A percentile compares a stretch with the other conserved stretches of the same genome.
Evolutionary conservation across 139 green algal species (phyloP).

Genomic region (Protoeuglena noctilucae): DNA sequence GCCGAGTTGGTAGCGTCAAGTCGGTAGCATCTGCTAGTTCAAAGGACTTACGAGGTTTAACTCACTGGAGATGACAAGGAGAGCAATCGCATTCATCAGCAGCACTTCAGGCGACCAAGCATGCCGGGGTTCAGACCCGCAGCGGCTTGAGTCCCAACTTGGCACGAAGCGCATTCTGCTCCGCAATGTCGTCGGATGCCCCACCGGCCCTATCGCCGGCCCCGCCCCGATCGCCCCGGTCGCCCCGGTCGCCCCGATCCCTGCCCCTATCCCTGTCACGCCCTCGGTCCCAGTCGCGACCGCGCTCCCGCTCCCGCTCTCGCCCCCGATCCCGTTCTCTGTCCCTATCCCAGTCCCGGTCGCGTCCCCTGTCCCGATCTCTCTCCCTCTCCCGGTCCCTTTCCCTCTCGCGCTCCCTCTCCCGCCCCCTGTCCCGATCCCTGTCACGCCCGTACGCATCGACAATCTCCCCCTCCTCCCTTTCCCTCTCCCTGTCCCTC

Average conservation of each 20-base stretch:
- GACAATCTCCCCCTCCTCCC: constrained; percentile 5
- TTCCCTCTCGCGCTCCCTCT: constrained; percentile 4
- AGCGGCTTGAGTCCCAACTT: constrained; percentile 54
- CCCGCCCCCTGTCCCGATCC: not conserved
- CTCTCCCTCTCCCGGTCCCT: not conserved
- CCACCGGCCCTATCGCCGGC: constrained; percentile 3
- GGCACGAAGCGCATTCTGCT: constrained; percentile 50
- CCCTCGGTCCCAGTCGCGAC: constrained; percentile 1
- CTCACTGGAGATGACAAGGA: too few species aligned
- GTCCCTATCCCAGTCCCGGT: constrained; percentile 3
- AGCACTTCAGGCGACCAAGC: too few species aligned
- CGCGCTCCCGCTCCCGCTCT: not conserved
- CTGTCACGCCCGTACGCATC: constrained; percentile 7
- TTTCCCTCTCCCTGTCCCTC: constrained; percentile 1
- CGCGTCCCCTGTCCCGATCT: constrained; percentile 6
- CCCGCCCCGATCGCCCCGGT: not conserved
- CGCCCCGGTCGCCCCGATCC: not conserved
- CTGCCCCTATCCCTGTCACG: not conserved
- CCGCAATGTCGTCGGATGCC: constrained; percentile 20
- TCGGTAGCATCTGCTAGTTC: too few species aligned
- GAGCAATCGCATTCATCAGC: too few species aligned
- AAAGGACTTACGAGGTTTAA: too few species aligned
- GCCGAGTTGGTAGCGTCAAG: too few species aligned
- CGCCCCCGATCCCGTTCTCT: not conserved
- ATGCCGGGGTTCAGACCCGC: too few species aligned